Base-by-base conservation (phyloP, 345 rosid species). In the Citrus reticulata region DNA sequence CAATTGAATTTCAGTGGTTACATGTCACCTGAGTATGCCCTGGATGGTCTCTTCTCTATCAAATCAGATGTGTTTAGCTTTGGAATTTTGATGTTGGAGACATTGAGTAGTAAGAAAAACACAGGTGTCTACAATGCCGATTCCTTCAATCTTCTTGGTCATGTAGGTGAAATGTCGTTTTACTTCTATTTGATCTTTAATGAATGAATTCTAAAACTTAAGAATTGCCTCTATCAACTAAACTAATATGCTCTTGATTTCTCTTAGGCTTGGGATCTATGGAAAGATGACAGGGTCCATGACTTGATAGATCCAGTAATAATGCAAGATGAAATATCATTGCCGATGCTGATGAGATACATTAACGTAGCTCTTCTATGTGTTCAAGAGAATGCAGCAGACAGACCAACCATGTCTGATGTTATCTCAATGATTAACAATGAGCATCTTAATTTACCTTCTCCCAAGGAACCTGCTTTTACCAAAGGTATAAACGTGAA, bases 81-180 rank as follows among this genome's bases (percentile, higher is more conserved):
- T 22, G 72, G 73, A 40, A 57, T 69, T 19, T 24, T 75, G 51
- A n/a, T 51, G 78, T 78, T 88, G 9, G 91, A 91, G 84, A 85
- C 83, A 4, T 27, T 88, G 46, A 85, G 85, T 13, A 84, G 94
- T 37, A 81, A 79, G 76, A 87, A 80, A 74, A 90, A 87, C 73
- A 87, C 78, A 14, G 82, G 94, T 35, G 85, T 86, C 67, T 62
- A 83, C 72, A 82, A 81, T 24, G 27, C 80, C 9, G 83, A 83
- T 51, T 79, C 75, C 25, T 77, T 72, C 57, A 70, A 79, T 70
- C 83, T 82, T 78, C 78, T 84, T 6, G 78, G 82, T 34, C 74
- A 77, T 54, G 83, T 76, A 70, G 77, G 85, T 77, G 29, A 20
- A 46, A 11, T 4, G 6, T 0, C 5, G 24, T 55, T 14, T 2